Evolutionary conservation across 75 land plant genomes (phyloP).

Genomic region (Cupressus sempervirens): DNA sequence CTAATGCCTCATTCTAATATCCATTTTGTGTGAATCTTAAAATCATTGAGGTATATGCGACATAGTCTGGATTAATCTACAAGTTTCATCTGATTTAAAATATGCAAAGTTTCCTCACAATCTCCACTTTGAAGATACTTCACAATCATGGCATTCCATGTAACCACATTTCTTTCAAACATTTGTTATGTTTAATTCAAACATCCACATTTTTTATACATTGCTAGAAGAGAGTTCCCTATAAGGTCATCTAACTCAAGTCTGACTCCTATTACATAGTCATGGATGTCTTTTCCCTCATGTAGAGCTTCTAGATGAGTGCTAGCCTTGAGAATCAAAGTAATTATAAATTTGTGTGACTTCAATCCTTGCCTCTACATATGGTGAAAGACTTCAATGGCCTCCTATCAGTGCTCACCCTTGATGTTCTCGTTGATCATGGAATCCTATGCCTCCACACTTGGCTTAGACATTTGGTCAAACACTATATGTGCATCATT

Average conservation of each 20-base stretch:
- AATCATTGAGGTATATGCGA: constrained; percentile 26
- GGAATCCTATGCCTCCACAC: constrained; percentile 25
- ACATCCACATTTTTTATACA: too few relatives aligned
- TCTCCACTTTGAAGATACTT: constrained; percentile 16
- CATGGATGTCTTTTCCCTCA: too few relatives aligned
- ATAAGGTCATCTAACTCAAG: too few relatives aligned
- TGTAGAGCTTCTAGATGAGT: too few relatives aligned
- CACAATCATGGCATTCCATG: constrained; percentile 41
- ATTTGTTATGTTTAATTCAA: constrained; percentile 26
- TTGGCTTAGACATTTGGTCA: constrained; percentile 35
- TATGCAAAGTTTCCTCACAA: constrained; percentile 9
- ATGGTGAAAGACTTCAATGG: constrained; percentile 19
- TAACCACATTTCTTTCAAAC: constrained; percentile 26
- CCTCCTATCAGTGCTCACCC: constrained; percentile 20
- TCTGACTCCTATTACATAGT: too few relatives aligned
- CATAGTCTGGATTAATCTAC: constrained; percentile 10
- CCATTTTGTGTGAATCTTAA: constrained; percentile 15
- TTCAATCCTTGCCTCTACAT: constrained; percentile 27
- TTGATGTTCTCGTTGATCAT: constrained; percentile 21
- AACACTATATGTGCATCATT: constrained; percentile 27
- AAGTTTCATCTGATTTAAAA: constrained; percentile 16
- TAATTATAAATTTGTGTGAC: too few relatives aligned
- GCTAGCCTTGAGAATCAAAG: too few relatives aligned
- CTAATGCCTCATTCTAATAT: constrained; percentile 1
- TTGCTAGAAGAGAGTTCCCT: too few relatives aligned